Percentiles rank a stretch among this genome's conserved stretches.
Conservation (phyloP, 1,284 basidiomycete genomes). For the Papiliotrema laurentii region DNA sequence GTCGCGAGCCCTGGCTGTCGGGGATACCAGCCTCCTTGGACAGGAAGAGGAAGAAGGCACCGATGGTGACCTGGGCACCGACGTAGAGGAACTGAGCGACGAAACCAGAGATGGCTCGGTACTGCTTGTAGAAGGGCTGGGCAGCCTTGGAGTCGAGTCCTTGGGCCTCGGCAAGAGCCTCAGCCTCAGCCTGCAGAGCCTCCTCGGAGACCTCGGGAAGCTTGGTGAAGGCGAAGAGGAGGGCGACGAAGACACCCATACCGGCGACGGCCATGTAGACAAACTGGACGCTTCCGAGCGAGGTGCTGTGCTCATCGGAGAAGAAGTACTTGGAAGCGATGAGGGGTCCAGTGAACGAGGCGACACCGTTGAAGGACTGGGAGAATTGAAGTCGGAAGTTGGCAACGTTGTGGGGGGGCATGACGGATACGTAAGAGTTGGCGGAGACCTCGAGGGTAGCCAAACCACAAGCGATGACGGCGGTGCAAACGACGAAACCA, state of each 20-base stretch:
- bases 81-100: conserved; percentile 64
- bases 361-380: conserved; percentile 76
- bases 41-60: conserved; percentile 68
- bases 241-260: conserved; percentile 55
- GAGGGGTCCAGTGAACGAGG: conserved; percentile 71
- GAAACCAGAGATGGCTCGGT: conserved; percentile 66
- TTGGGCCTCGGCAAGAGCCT: conserved; percentile 56
- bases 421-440: conserved; percentile 68
- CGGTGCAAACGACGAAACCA: conserved; percentile 69
- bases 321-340: conserved; percentile 75
- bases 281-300: conserved; percentile 70
- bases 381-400: conserved; percentile 74
- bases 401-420: conserved; percentile 59
- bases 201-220: conserved; percentile 69
- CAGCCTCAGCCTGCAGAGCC: conserved; percentile 45
- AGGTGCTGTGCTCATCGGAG: conserved; percentile 57
- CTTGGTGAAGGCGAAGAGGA: conserved; percentile 66
- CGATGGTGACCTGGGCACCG: conserved; percentile 69
- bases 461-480: conserved; percentile 60
- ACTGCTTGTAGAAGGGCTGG: conserved; percentile 64
- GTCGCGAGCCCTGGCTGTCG: conserved; percentile 56
- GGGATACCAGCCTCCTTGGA: conserved; percentile 61
- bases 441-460: conserved; percentile 52
- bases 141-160: conserved; percentile 51
- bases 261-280: conserved; percentile 72